Evolutionary conservation across 2,329 filamentous ascomycete species (phyloP), one percentile per base, ranked within the genome.

Genomic region (Aspergillus transmontanensis): DNA sequence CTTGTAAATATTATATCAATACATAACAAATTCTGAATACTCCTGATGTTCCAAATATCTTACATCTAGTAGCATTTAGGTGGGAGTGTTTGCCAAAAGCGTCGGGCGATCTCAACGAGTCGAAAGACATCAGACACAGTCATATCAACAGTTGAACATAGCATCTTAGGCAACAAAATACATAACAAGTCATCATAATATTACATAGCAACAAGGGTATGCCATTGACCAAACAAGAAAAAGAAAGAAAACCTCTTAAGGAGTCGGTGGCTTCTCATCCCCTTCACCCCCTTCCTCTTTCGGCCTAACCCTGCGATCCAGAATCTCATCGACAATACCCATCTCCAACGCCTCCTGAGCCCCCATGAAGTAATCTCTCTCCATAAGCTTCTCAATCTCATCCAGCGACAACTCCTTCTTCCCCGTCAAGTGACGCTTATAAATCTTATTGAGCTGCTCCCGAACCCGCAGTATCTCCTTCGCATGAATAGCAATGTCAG

Each of bases 361-460:
- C 60, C 90, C 90, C 85, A 99, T 86, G 72, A 97, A 98, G 74
- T 95, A 95, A 78, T 99, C 95, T 62, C 95, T 84, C 82, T 99
- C 95, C 94, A 99, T 98, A 77, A 97, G 86, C 76, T 90, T 92
- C 78, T 95, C 94, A 73, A 99, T 91, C 73, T 96, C 91, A 56
- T 93, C 89, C 41, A 96, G 73, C 39, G 84, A 89, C 76, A 93
- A 89, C 57, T 88, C 84, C 77, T 87, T 90, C 72, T 78, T 78
- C 32, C 79, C 76, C 4, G 94, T 97, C 73, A 99, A 82, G 78
- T 99, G 95, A 58, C 85, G 82, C 76, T 89, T 87, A 76, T 97
- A 97, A 63, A 99, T 98, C 80, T 89, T 85, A 77, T 99, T 98
- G 72, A 97, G 82, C 80, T 94, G 91, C 67, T 89, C 86, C 63